Conservation (phyloP, 1,284 basidiomycete species). For the Leucoagaricus sp. region DNA sequence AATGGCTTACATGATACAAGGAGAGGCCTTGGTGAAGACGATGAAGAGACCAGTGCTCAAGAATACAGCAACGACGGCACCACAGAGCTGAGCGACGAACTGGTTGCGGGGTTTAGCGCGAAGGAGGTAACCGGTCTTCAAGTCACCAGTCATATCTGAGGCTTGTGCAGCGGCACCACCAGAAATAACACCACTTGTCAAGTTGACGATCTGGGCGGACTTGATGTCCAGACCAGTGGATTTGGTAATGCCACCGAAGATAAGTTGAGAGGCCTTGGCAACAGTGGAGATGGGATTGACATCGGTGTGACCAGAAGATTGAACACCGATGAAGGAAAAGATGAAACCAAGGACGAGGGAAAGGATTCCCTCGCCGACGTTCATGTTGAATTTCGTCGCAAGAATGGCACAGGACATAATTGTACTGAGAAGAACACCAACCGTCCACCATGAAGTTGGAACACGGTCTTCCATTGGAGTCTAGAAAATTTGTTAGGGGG, state of each 20-base stretch:
- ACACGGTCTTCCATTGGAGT: slow-evolving; percentile 56
- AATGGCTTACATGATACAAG: slow-evolving; percentile 58
- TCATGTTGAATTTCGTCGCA: slow-evolving; percentile 56
- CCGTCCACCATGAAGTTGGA: slow-evolving; percentile 56
- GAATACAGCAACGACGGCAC: slow-evolving; percentile 59
- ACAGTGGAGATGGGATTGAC: slow-evolving; percentile 62
- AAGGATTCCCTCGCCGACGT: slow-evolving; percentile 58
- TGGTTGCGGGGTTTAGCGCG: slow-evolving; percentile 67
- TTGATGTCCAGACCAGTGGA: slow-evolving; percentile 36
- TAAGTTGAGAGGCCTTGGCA: slow-evolving; percentile 60
- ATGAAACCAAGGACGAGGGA: slow-evolving; percentile 62
- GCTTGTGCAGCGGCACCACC: slow-evolving; percentile 62
- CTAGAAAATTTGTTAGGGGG: slow-evolving; percentile 13
- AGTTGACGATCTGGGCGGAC: slow-evolving; percentile 54
- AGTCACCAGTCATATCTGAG: slow-evolving; percentile 72
- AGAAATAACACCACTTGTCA: slow-evolving; percentile 60
- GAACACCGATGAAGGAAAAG: slow-evolving; percentile 71
- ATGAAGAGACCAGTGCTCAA: slow-evolving; percentile 60
- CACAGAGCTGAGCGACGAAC: slow-evolving; percentile 63
- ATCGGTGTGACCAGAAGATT: slow-evolving; percentile 59
- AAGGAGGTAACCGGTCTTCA: slow-evolving; percentile 73
- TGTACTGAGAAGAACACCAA: slow-evolving; percentile 49
- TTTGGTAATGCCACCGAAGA: slow-evolving; percentile 62
- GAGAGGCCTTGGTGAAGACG: slow-evolving; percentile 64
- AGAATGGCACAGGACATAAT: slow-evolving; percentile 59